Evolutionary conservation across 805 yeast genomes (phyloP).

Genomic region (Cyberlindnera veronae): DNA sequence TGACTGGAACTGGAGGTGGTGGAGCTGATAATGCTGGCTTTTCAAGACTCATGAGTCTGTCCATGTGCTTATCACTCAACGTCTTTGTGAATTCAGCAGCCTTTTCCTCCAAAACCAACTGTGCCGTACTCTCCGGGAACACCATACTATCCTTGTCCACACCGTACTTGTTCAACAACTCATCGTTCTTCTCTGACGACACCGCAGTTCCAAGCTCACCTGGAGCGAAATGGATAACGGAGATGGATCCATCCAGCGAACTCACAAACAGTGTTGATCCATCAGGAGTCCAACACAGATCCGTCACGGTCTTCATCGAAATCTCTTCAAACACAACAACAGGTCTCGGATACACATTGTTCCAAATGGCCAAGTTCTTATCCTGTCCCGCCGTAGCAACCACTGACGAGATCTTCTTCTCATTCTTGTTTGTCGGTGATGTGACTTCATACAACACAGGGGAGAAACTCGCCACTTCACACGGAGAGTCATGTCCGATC

Average conservation of each 20-base stretch:
- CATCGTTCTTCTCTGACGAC: constrained; percentile 62
- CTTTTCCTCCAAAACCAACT: constrained; percentile 66
- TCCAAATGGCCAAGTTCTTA: constrained; percentile 84
- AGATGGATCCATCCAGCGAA: constrained; percentile 81
- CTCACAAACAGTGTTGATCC: constrained; percentile 73
- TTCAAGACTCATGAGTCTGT: constrained; percentile 37
- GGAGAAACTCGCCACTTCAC: constrained; percentile 74
- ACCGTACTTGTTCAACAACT: constrained; percentile 78
- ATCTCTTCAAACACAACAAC: constrained; percentile 76
- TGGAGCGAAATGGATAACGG: constrained; percentile 59
- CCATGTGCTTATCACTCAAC: constrained; percentile 35
- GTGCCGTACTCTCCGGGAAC: constrained; percentile 84
- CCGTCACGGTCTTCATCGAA: constrained; percentile 76
- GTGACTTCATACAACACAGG: constrained; percentile 56
- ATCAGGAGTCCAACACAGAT: constrained; percentile 82
- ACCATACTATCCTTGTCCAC: constrained; percentile 80
- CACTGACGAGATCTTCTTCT: constrained; percentile 52
- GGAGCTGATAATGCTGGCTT: constrained; percentile 10
- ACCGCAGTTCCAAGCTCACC: constrained; percentile 60
- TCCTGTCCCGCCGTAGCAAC: constrained; percentile 98
- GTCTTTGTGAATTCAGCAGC: constrained; percentile 38
- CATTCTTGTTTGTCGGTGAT: constrained; percentile 19
- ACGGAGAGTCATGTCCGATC: constrained; percentile 82
- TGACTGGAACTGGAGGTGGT: not conserved
- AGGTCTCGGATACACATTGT: constrained; percentile 72